Evolutionary conservation across 2,329 filamentous ascomycete species (phyloP).

Genomic region (Chalaropsis ovoidea): DNA sequence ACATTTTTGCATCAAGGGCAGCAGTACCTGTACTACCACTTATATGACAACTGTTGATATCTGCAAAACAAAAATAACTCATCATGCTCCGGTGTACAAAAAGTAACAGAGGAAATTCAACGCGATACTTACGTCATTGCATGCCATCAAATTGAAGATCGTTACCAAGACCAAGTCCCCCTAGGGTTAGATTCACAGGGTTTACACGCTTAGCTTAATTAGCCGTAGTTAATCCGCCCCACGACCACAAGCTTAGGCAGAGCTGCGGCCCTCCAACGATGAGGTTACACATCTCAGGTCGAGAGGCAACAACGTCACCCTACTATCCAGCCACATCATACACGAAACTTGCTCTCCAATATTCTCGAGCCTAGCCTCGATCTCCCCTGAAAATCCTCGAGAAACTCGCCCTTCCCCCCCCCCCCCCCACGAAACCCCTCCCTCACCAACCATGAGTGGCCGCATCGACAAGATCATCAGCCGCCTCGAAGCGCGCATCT

Average conservation of each 20-base stretch:
- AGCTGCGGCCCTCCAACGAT: not conserved
- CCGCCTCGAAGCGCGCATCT: constrained; percentile 73
- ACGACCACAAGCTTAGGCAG: constrained; percentile 6
- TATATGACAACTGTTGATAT: constrained; percentile 6
- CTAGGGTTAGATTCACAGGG: constrained; percentile 5
- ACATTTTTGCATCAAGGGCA: not conserved
- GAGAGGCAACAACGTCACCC: not conserved
- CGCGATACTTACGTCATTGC: no score
- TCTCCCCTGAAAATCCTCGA: not conserved
- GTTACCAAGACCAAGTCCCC: not conserved
- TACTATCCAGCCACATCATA: not conserved
- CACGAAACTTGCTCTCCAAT: not conserved
- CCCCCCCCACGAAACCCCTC: not conserved
- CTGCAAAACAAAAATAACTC: not conserved
- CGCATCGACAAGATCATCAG: constrained; percentile 50
- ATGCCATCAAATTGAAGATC: no score
- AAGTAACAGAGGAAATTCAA: no score
- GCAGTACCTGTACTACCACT: not conserved
- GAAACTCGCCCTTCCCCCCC: no score
- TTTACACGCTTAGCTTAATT: not conserved
- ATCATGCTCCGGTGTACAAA: no score
- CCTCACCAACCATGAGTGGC: constrained; percentile 30
- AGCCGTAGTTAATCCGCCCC: constrained; percentile 22
- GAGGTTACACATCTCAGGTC: not conserved
- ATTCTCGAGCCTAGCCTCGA: not conserved